Conservation (phyloP, 768 basidiomycete species). For the Boletus vinaceobasis region DNA sequence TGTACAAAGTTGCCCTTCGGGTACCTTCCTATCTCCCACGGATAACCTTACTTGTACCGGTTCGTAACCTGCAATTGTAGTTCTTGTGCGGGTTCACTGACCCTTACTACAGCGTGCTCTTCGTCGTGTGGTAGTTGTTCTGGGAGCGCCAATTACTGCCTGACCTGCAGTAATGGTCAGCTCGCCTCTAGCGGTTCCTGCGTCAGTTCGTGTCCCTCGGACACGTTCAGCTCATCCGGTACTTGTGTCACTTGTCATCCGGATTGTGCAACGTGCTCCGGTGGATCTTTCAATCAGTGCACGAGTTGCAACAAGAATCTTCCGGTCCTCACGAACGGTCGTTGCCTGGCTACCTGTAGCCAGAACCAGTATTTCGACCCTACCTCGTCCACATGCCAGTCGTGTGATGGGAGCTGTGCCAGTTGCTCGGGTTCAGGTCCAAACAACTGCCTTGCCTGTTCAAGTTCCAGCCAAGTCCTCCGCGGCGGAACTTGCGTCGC, state of each 20-base stretch:
- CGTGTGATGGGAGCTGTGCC: slow-evolving; percentile 74
- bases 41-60: slow-evolving; percentile 75
- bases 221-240: slow-evolving; percentile 62
- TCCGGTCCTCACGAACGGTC: slow-evolving; percentile 71
- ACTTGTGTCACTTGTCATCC: slow-evolving; percentile 77
- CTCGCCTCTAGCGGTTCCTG: slow-evolving; percentile 74
- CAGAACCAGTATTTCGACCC: slow-evolving; percentile 70
- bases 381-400: slow-evolving; percentile 57
- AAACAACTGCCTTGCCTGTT: slow-evolving; percentile 70
- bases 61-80: slow-evolving; percentile 34
- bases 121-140: slow-evolving; percentile 72
- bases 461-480: slow-evolving; percentile 57
- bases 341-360: slow-evolving; percentile 77
- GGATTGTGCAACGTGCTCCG: slow-evolving; percentile 82
- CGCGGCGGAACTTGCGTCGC: slow-evolving; percentile 61
- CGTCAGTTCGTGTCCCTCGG: slow-evolving; percentile 69
- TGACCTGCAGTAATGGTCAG: slow-evolving; percentile 64
- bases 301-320: slow-evolving; percentile 61
- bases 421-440: slow-evolving; percentile 72
- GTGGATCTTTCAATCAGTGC: slow-evolving; percentile 77
- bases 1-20: slow-evolving; percentile 65
- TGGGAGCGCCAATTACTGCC: slow-evolving; percentile 65
- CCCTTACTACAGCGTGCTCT: slow-evolving; percentile 51
- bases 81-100: slow-evolving; percentile 2
- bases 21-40: slow-evolving; percentile 65